Conservation (phyloP, 805 yeast species). For the Pichia manshurica region DNA sequence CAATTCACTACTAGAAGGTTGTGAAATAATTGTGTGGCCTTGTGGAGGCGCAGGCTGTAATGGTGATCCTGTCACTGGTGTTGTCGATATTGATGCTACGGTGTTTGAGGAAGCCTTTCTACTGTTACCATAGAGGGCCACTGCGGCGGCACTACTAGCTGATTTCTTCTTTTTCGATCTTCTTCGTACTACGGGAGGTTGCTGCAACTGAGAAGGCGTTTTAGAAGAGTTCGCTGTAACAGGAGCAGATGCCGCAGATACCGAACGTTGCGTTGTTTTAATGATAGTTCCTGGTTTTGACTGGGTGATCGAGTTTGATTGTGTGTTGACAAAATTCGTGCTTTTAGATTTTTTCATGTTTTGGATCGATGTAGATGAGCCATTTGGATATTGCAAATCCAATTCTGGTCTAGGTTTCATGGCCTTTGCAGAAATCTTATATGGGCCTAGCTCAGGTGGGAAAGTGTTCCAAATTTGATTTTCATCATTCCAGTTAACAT, state of each 20-base stretch:
- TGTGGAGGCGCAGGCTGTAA: not conserved
- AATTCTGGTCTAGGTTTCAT: conserved; percentile 70
- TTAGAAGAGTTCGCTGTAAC: not conserved
- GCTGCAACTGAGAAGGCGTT: not conserved
- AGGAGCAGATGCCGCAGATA: conserved; percentile 3
- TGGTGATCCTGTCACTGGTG: not conserved
- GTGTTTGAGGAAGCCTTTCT: not conserved
- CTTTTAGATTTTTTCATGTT: conserved; percentile 10
- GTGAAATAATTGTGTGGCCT: not conserved
- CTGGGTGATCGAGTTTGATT: not conserved
- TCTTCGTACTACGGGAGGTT: not conserved
- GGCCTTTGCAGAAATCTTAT: conserved; percentile 67
- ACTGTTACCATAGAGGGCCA: conserved; percentile 14
- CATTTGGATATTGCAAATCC: conserved; percentile 22
- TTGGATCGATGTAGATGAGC: conserved; percentile 8
- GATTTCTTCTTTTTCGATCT: conserved; percentile 7
- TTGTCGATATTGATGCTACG: not conserved
- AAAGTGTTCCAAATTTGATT: conserved; percentile 49
- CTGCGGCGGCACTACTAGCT: conserved; percentile 21
- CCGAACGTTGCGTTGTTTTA: not conserved
- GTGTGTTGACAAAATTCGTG: not conserved
- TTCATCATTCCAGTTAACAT: conserved; percentile 47
- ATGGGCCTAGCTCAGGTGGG: conserved; percentile 69
- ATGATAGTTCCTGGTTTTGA: not conserved
- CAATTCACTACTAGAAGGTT: not conserved